Base-by-base conservation (phyloP, 352 stramenopile species). In the Saprolegnia parasitica region DNA sequence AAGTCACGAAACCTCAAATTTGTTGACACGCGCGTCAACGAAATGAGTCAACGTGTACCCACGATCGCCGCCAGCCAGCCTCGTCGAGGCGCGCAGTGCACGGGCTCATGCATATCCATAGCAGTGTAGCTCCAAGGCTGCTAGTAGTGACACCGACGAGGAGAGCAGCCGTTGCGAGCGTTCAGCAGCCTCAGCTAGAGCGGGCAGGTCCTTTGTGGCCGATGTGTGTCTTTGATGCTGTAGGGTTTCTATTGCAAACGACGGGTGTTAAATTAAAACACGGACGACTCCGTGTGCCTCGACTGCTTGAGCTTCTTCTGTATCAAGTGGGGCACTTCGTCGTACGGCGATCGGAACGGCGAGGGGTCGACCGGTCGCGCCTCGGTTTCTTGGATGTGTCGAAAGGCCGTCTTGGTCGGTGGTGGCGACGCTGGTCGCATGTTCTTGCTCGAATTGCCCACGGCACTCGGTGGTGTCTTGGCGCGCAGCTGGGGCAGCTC, bases 341-440 rank as follows among this genome's bases (percentile, higher is more conserved):
- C 85, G 50, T 93, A 93, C 16, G 83, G 83, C 1, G 83, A 93
- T 49, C 76, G 81, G 62, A 90, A 93, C 21, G 77, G 72, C 65
- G 89, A 79, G 2, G 81, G 81, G 23, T 55, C 65, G 3, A 67
- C 39, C 29, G 50, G 74, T 18, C 40, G 39, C 40, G 86, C 73
- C 56, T 86, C 76, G 0, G 78, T 77, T 49, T 90, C 81, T 35
- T 88, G 88, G 0, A 82, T 87, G 68, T 83, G 89, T 54, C 90
- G 90, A 70, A 93, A 93, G 10, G 79, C 81, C 3, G 81, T 88
- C 15, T 79, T 79, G 4, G 78, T 89, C 2, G 85, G 85, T 35
- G 82, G 81, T 6, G 85, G 83, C 5, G 83, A 90, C 40, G 81
- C 75, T 16, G 81, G 81, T 5, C 71, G 78, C 35, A 91, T 87